Evolutionary conservation across 2,329 filamentous ascomycete species (phyloP).

Genomic region (Pseudogymnoascus sp.): DNA sequence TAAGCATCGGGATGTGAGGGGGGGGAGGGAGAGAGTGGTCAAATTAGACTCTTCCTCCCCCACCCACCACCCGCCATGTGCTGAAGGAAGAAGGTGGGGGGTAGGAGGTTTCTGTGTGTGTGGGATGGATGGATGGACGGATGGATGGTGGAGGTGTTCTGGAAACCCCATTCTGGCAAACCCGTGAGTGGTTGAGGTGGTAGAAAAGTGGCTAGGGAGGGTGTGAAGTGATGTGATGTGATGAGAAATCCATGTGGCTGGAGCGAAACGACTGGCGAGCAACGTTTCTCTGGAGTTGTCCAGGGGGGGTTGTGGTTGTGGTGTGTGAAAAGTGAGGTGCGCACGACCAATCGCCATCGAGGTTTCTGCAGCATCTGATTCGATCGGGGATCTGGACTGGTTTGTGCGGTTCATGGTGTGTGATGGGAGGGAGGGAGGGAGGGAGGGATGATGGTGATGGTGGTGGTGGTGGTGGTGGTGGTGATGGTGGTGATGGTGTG

Average conservation of each 20-base stretch:
- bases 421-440: not conserved
- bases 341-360: not conserved
- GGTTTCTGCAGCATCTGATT: not conserved
- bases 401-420: not conserved
- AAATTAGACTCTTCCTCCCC: not conserved
- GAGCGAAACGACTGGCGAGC: not conserved
- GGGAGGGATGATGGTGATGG: not conserved
- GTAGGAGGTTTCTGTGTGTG: too few relatives aligned
- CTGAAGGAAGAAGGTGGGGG: not conserved
- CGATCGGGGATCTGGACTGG: not conserved
- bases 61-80: not conserved
- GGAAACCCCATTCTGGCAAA: too few relatives aligned
- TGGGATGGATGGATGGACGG: too few relatives aligned
- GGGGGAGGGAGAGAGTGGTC: not conserved
- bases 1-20: too few relatives aligned
- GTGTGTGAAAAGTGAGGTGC: not conserved
- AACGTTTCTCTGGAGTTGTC: too few relatives aligned
- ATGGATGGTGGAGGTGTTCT: too few relatives aligned
- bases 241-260: not conserved
- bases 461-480: not conserved
- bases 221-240: too few relatives aligned
- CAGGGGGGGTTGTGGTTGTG: not conserved
- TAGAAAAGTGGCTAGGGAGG: too few relatives aligned
- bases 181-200: too few relatives aligned
- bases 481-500: not conserved